Percentiles rank a stretch among this genome's conserved stretches.
phyloP scores from a whole-genome alignment of 345 rosid species.

The Kandelia obovata region DNA sequence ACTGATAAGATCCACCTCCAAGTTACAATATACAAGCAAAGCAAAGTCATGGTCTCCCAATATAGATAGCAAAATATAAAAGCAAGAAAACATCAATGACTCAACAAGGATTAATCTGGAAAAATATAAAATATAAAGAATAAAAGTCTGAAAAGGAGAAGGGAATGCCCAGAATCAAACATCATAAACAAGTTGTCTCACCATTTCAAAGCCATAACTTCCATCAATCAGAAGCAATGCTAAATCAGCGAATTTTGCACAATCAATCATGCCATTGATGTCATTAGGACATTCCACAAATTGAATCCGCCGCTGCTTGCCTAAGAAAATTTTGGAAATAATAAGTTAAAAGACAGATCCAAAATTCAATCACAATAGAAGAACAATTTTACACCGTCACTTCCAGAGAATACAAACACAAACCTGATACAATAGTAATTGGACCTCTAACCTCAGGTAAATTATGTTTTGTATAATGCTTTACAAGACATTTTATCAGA shows the following conservation, averaged over 20 bases:
- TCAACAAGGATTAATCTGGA: neutral
- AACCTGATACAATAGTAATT: slow-evolving; percentile 81
- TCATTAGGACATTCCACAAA: slow-evolving; percentile 98
- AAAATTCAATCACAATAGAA: neutral
- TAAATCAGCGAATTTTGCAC: slow-evolving; percentile 88
- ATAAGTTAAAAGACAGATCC: slow-evolving; percentile 20
- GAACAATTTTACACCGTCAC: neutral
- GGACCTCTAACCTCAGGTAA: slow-evolving; percentile 90
- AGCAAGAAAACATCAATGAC: neutral
- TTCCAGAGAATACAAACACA: neutral
- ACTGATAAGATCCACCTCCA: neutral
- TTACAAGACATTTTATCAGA: slow-evolving; percentile 70
- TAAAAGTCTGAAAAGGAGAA: neutral
- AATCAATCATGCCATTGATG: slow-evolving; percentile 92
- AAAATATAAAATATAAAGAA: neutral
- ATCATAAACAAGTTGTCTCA: slow-evolving; percentile 23
- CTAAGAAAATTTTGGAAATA: slow-evolving; percentile 35
- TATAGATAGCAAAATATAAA: neutral
- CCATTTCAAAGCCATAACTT: slow-evolving; percentile 99
- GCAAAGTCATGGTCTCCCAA: neutral
- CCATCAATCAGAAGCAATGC: slow-evolving; percentile 86
- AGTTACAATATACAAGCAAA: neutral
- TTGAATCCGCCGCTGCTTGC: slow-evolving; percentile 69
- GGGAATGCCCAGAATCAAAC: slow-evolving; percentile 1
- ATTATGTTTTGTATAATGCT: slow-evolving; percentile 73